These are phyloP conservation scores for Aureococcus anophagefferens DNA, from an alignment of 108 stramenopile genomes.

Conservation along the genomic window DNA sequence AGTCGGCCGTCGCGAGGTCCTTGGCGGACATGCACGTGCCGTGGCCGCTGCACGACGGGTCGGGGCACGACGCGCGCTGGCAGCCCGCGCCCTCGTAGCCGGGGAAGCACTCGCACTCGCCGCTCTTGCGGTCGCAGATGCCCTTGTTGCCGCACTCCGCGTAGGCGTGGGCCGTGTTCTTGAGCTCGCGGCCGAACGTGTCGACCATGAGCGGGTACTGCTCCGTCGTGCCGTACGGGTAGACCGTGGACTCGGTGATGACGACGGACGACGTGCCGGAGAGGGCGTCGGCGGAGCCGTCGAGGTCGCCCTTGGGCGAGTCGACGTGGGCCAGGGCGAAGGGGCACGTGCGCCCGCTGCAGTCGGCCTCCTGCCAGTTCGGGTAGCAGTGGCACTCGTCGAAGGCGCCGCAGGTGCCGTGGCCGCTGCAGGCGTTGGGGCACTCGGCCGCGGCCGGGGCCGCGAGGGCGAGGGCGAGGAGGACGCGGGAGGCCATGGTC, in stretches of 20 bases:
- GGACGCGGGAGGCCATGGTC: too few relatives aligned
- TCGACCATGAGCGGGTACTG: constrained; percentile 51
- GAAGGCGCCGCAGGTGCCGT: constrained; percentile 52
- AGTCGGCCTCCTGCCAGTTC: constrained; percentile 29
- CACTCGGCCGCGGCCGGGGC: too few relatives aligned
- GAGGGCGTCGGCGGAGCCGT: constrained; percentile 1
- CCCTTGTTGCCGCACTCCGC: constrained; percentile 72
- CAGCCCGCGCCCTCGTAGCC: constrained; percentile 73
- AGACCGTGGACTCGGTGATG: constrained; percentile 41
- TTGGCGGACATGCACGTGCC: constrained; percentile 57
- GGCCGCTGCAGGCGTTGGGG: constrained; percentile 51
- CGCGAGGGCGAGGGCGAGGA: too few relatives aligned
- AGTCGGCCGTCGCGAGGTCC: constrained; percentile 47
- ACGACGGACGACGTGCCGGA: constrained; percentile 14
- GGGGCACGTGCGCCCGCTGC: constrained; percentile 35
- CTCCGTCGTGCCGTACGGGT: constrained; percentile 60
- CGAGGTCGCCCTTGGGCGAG: constrained; percentile 35
- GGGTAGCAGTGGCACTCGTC: constrained; percentile 51
- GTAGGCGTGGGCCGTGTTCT: constrained; percentile 55
- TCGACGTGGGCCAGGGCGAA: constrained; percentile 38
- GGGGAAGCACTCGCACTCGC: constrained; percentile 64
- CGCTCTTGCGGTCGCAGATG: constrained; percentile 57
- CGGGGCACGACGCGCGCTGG: constrained; percentile 62
- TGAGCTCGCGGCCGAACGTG: constrained; percentile 26
- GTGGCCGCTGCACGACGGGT: constrained; percentile 50